Conservation (phyloP, 2,329 filamentous ascomycete genomes). For the Penicillium sp. region DNA sequence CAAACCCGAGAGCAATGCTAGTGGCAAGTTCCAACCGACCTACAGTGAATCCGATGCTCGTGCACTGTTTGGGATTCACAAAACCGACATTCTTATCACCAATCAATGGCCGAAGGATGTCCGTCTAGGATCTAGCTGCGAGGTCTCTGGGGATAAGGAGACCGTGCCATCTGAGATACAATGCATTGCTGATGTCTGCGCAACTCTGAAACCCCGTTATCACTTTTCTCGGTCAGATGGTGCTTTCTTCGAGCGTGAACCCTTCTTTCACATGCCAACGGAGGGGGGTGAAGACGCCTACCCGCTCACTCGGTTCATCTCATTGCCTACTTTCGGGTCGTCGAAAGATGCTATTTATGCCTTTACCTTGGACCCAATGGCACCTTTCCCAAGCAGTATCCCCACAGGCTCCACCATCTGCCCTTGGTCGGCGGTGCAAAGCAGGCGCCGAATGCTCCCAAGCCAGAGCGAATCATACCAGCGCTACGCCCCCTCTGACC, state of each 20-base stretch:
- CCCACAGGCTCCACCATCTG: conserved; percentile 72
- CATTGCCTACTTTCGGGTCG: conserved; percentile 70
- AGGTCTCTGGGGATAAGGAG: conserved; percentile 51
- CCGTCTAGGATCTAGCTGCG: conserved; percentile 59
- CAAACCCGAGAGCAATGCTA: conserved; percentile 44
- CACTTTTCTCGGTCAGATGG: conserved; percentile 72
- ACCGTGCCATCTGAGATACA: conserved; percentile 56
- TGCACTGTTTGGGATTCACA: conserved; percentile 69
- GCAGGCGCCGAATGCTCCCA: conserved; percentile 56
- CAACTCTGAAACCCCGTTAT: conserved; percentile 81
- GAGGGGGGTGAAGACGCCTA: conserved; percentile 51
- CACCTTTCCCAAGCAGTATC: conserved; percentile 58
- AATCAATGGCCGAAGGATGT: conserved; percentile 78
- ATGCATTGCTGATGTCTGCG: conserved; percentile 73
- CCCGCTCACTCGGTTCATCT: conserved; percentile 82
- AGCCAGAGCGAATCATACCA: conserved; percentile 37
- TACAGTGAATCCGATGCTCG: conserved; percentile 77
- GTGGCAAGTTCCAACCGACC: conserved; percentile 68
- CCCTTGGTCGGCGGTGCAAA: conserved; percentile 54
- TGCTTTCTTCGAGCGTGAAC: conserved; percentile 85
- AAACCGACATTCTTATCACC: conserved; percentile 82
- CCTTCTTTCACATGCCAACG: conserved; percentile 70
- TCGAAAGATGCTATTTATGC: conserved; percentile 66
- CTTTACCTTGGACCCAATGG: conserved; percentile 65
- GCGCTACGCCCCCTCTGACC: conserved; percentile 40